Base-by-base conservation (phyloP, 805 yeast genomes). In the Scheffersomyces ergatensis region DNA sequence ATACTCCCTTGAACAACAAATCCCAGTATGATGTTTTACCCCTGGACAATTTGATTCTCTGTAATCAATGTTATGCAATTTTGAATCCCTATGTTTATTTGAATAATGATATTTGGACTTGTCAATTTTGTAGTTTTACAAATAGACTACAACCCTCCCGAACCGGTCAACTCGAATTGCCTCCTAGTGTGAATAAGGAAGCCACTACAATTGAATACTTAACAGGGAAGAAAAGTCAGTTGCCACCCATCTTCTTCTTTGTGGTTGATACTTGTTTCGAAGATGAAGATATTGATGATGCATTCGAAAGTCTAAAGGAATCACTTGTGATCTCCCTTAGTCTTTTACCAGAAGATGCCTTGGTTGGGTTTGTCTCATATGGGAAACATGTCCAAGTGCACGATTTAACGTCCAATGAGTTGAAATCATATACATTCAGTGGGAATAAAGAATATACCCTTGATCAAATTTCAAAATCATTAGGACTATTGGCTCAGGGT, bases 321-420 rank as follows among this genome's bases (percentile, higher is more conserved):
- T 67, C 77, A 2, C 53, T 82, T 15, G 45, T 67, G 14, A 53
- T 66, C 9, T 65, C 78, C 4, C 53, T 77, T 40, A 61, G 64
- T 37, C 61, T 80, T 18, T 58, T 82, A 25, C 86, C 86, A 1
- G 70, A 75, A 18, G 63, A 76, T 45, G 68, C 83, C 1, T 54
- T 78, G 27, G 76, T 83, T 30, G 85, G 84, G 1, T 60, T 82
- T 18, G 66, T 82, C 36, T 67, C 82, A 0, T 82, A 58, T 60
- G 88, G 87, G 4, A 78, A 78, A 41, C 68, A 79, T 52, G 82
- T 82, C 19, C 74, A 70, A 47, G 65, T 82, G 18, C 81, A 79
- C 52, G 84, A 82, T 49, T 55, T 80, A 16, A 60, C 65, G 2
- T 50, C 65, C 30, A 52, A 61, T 15, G 47, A 52, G 19, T 49